Base-by-base conservation (phyloP, 495 filamentous ascomycete genomes). In the Patellaria atrata region DNA sequence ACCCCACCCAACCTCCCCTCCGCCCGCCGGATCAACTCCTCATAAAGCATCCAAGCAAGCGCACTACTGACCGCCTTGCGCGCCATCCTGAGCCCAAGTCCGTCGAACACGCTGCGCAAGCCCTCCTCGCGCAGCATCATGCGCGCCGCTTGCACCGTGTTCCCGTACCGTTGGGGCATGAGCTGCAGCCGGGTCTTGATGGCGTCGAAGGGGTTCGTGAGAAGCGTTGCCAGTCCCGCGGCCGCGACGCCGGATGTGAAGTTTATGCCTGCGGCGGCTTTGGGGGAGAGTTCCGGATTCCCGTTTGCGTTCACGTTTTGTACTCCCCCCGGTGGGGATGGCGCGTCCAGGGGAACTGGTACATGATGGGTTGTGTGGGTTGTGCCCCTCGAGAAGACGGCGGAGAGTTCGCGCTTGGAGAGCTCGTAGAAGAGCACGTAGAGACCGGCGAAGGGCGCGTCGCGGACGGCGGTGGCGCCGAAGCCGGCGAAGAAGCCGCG, bases 351-450 rank as follows among this genome's bases (percentile, higher is more conserved):
- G n/a, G n/a, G n/a, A n/a, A n/a, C n/a, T n/a, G n/a, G n/a, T 6
- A 31, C 11, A 19, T 10, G 5, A 24, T 26, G 19, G 33, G 17
- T 34, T 3, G 13, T 28, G 31, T 30, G 2, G 13, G 14, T 21
- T 22, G 46, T 34, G 63, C 43, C 18, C 41, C 44, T 37, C 4
- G 34, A 25, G 12, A 41, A 40, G 14, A 59, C 20, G 3, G 21
- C 21, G 10, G 66, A 67, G 4, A 94, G 56, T 2, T 62, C 57
- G 28, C 67, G 69, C 56, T 99, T 99, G 34, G 70, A 59, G 47
- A 87, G 76, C 55, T 99, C 89, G 59, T 99, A 99, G 41, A 93
- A 82, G 13, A 94, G 57, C 0, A 99, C 82, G 53, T 99, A 99
- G 0, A 94, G 61, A 0, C 89, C 89, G 0, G 91, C 89, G 54